phyloP scores from a whole-genome alignment of 345 rosid genomes.

The Geranium brycei region DNA sequence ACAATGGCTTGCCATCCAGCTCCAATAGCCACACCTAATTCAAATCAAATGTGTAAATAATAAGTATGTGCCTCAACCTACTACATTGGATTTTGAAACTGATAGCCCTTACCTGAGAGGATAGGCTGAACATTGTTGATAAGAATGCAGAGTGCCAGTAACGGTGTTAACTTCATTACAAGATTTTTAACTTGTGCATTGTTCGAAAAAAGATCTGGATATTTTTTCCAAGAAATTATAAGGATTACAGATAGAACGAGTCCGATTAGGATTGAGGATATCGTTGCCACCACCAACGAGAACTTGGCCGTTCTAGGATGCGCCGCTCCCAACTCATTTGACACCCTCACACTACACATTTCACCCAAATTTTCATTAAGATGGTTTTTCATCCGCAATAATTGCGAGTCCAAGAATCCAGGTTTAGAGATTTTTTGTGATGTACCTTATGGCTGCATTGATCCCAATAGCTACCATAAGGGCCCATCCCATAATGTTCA shows the following conservation, averaged over 20 bases:
- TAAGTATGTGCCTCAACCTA: too few relatives aligned
- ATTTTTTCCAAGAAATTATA: constrained; percentile 25
- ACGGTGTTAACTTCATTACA: constrained; percentile 55
- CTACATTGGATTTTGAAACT: too few relatives aligned
- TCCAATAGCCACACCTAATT: constrained; percentile 20
- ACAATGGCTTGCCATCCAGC: constrained; percentile 57
- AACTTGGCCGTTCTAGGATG: constrained; percentile 31
- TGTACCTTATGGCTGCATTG: constrained; percentile 71
- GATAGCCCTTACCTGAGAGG: constrained; percentile 45
- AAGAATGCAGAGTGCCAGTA: constrained; percentile 52
- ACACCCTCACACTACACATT: constrained; percentile 51
- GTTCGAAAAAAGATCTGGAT: constrained; percentile 53
- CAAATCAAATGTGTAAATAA: background rate
- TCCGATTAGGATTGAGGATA: constrained; percentile 43
- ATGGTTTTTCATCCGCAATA: too few relatives aligned
- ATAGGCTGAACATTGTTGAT: constrained; percentile 73
- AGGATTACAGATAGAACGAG: constrained; percentile 29
- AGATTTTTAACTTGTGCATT: constrained; percentile 36
- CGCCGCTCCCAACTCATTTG: constrained; percentile 70
- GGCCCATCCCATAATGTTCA: constrained; percentile 83
- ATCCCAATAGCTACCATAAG: constrained; percentile 69
- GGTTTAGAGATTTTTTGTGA: too few relatives aligned
- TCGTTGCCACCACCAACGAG: constrained; percentile 42
- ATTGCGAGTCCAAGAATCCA: too few relatives aligned
- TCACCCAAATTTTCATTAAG: too few relatives aligned